phyloP scores from a whole-genome alignment of 345 rosid genomes.

The Brassica nigra region DNA sequence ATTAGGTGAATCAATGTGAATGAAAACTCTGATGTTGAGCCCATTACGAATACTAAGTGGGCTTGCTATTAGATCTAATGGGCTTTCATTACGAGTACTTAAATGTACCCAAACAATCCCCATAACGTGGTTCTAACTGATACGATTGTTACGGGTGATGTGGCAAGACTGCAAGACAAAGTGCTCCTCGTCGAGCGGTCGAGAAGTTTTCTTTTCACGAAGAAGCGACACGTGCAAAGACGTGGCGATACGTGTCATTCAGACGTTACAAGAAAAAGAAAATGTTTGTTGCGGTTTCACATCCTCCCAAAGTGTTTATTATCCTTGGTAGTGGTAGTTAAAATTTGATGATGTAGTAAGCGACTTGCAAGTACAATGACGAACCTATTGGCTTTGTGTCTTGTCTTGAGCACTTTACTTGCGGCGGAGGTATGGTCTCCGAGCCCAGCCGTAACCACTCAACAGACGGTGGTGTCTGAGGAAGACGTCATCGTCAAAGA shows the following conservation, averaged over 20 bases:
- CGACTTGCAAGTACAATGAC: conserved; percentile 41
- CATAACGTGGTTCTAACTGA: neutral
- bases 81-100: neutral
- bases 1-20: no score
- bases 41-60: neutral
- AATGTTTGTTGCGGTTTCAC: conserved; percentile 8
- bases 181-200: neutral
- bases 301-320: conserved; percentile 14
- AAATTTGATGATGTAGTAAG: conserved; percentile 7
- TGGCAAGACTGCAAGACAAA: conserved; percentile 1
- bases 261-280: neutral
- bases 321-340: conserved; percentile 21
- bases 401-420: conserved; percentile 53
- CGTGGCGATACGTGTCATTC: conserved; percentile 37
- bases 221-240: conserved; percentile 25
- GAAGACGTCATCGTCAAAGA: conserved; percentile 61
- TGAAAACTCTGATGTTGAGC: neutral
- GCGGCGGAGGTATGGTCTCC: conserved; percentile 67
- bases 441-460: conserved; percentile 15
- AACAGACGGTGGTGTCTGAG: neutral
- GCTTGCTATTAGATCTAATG: no score
- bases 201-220: neutral
- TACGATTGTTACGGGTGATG: conserved; percentile 8
- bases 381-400: conserved; percentile 57
- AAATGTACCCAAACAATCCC: neutral